Evolutionary conservation across 495 filamentous ascomycete genomes (phyloP).

Genomic region (Glonium stellatum): DNA sequence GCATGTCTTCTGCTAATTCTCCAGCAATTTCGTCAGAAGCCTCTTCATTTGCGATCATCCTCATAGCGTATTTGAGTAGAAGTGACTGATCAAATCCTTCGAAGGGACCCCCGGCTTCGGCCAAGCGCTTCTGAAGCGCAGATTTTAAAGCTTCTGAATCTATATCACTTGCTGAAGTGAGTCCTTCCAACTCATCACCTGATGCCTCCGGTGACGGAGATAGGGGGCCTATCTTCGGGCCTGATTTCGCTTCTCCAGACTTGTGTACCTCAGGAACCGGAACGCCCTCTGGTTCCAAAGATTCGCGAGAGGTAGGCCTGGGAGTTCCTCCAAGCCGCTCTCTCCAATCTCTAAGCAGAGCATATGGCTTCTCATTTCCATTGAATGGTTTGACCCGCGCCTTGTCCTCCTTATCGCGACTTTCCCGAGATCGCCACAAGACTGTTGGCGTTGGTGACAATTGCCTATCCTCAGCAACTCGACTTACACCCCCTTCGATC

Average conservation of each 20-base stretch:
- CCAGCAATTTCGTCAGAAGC: slow-evolving; percentile 33
- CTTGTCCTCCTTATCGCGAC: slow-evolving; percentile 2
- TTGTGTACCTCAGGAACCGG: neutral
- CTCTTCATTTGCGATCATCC: slow-evolving; percentile 31
- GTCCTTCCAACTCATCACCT: slow-evolving; percentile 13
- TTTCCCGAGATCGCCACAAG: slow-evolving; percentile 20
- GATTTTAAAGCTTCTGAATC: slow-evolving; percentile 30
- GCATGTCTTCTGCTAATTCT: slow-evolving; percentile 30
- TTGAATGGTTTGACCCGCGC: slow-evolving; percentile 4
- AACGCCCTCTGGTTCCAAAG: neutral
- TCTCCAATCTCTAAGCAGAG: slow-evolving; percentile 36
- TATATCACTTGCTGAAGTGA: slow-evolving; percentile 6
- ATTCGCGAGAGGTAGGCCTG: neutral
- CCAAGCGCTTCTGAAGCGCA: slow-evolving; percentile 26
- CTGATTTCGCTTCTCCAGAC: neutral
- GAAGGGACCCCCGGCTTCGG: slow-evolving; percentile 24
- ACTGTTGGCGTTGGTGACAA: slow-evolving; percentile 5
- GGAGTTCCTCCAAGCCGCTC: slow-evolving; percentile 11
- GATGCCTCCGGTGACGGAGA: slow-evolving; percentile 1
- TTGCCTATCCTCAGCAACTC: neutral
- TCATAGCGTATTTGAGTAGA: slow-evolving; percentile 31
- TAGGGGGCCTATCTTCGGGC: neutral
- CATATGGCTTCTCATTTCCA: slow-evolving; percentile 18
- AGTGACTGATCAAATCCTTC: slow-evolving; percentile 31
- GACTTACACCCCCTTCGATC: neutral